Evolutionary conservation across 2,329 filamentous ascomycete genomes (phyloP), one percentile per base, ranked within the genome.

Genomic region (Colletotrichum sp.): DNA sequence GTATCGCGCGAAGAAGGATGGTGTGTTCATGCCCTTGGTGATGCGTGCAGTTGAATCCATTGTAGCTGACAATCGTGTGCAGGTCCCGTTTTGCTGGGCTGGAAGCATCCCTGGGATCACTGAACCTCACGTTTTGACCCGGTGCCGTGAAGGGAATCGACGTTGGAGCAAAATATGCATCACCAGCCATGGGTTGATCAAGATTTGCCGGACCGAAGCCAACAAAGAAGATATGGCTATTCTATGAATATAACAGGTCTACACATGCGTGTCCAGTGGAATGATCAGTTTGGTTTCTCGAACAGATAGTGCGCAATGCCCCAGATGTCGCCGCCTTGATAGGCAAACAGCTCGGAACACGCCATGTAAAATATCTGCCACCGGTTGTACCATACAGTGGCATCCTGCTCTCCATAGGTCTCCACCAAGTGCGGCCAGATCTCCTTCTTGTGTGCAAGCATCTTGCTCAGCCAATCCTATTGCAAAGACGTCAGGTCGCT

Each of bases 41-140:
- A 32, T 13, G 18, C 39, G 16, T 24, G 10, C n/a, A 66, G 3
- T 21, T 21, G 6, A 28, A 16, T 30, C 39, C 18, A 64, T n/a
- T 36, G 55, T 26, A 59, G 26, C 63, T 70, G 57, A 71, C 32
- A 57, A n/a, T 6, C 26, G 13, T 44, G 57, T 70, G 36, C 77
- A 93, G 91, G 91, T 72, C 90, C 96, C 28, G 96, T 93, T 71
- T 88, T 99, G 79, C 85, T 99, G 81, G 97, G 97, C 85, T 95
- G 93, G 94, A 98, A 96, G 89, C 97, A 99, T 87, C 97, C 96
- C 79, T 98, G 96, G 95, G 96, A 98, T 81, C 96, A 98, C 88
- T 98, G 89, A 90, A 86, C 75, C 78, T 67, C 21, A 68, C 62
- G 24, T 12, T 36, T 26, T 21, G 62, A 44, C 34, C 15, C 62